Conservation (phyloP, 1,139 yeast genomes). For the Pneumocystis wakefieldiae region DNA sequence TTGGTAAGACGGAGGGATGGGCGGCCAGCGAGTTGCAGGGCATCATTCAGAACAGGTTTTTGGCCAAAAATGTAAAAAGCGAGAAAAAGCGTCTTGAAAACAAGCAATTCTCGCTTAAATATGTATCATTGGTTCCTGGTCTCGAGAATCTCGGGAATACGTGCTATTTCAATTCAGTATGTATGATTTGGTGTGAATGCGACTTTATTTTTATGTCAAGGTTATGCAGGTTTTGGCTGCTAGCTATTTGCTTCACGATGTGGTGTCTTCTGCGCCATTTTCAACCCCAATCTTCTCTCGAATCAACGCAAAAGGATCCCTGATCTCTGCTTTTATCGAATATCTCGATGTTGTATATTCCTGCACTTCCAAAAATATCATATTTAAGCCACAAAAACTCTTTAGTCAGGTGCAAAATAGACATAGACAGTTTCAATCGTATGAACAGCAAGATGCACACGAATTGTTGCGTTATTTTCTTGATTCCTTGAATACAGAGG, state of each 20-base stretch:
- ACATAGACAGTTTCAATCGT: slow-evolving; percentile 8
- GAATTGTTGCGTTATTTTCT: slow-evolving; percentile 10
- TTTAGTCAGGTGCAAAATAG: slow-evolving; percentile 7
- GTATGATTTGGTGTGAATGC: not conserved
- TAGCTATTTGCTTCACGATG: slow-evolving; percentile 8
- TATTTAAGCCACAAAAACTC: slow-evolving; percentile 6
- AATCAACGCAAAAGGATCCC: slow-evolving; percentile 1
- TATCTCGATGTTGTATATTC: slow-evolving; percentile 9
- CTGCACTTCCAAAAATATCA: slow-evolving; percentile 4
- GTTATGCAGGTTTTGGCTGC: slow-evolving; percentile 10
- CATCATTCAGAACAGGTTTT: not conserved
- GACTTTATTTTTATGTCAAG: not conserved
- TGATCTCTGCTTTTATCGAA: slow-evolving; percentile 7
- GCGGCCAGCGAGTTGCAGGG: not conserved
- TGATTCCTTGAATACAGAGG: slow-evolving; percentile 4
- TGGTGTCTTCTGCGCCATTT: slow-evolving; percentile 5
- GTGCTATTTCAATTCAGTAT: slow-evolving; percentile 13
- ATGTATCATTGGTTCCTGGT: slow-evolving; percentile 7
- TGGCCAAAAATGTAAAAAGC: not conserved
- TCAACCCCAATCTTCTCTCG: not conserved
- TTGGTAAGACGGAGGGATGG: not conserved
- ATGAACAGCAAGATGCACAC: slow-evolving; percentile 13
- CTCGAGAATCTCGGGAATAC: slow-evolving; percentile 13
- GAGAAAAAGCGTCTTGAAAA: not conserved
- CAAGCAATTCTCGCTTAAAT: not conserved